Percentiles rank a stretch among this genome's conserved stretches.
These are phyloP conservation scores for Starmerella gropengiesseri DNA, from an alignment of 805 yeast genomes.

Conservation along the genomic window DNA sequence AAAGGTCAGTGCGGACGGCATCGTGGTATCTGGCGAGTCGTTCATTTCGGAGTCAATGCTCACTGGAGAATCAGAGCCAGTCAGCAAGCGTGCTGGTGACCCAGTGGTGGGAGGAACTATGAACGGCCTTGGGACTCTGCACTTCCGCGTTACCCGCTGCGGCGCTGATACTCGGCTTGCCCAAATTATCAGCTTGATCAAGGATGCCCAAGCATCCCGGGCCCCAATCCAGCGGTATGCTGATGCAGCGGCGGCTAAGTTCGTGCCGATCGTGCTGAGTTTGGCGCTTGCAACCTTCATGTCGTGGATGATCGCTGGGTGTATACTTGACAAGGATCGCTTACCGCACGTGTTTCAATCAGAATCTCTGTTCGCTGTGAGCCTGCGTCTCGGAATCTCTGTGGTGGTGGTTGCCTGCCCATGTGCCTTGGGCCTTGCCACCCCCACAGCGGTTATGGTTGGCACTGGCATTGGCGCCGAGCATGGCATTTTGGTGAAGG, in stretches of 20 bases:
- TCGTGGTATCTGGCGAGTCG: constrained; percentile 61
- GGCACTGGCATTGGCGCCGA: constrained; percentile 95
- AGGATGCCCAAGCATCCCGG: constrained; percentile 74
- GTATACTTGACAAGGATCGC: constrained; percentile 24
- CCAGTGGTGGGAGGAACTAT: constrained; percentile 80
- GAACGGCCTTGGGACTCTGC: constrained; percentile 65
- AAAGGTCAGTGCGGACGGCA: constrained; percentile 86
- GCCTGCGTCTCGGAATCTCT: constrained; percentile 72
- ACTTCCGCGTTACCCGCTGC: constrained; percentile 54
- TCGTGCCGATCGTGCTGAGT: constrained; percentile 63
- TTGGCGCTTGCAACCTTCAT: constrained; percentile 58
- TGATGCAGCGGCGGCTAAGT: constrained; percentile 71
- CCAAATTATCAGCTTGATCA: constrained; percentile 75
- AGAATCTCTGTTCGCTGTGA: constrained; percentile 52
- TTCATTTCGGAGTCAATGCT: constrained; percentile 81
- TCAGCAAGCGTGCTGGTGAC: constrained; percentile 50
- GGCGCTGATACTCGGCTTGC: constrained; percentile 81
- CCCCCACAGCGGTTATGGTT: constrained; percentile 98
- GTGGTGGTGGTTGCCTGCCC: constrained; percentile 98
- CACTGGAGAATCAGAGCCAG: constrained; percentile 84
- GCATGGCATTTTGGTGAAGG: constrained; percentile 81
- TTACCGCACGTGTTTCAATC: constrained; percentile 41
- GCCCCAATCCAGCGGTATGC: constrained; percentile 90
- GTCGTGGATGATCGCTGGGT: constrained; percentile 41
- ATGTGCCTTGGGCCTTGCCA: constrained; percentile 92